Evolutionary conservation across 140 eudicot species (phyloP).

Genomic region (Stevia rebaudiana): DNA sequence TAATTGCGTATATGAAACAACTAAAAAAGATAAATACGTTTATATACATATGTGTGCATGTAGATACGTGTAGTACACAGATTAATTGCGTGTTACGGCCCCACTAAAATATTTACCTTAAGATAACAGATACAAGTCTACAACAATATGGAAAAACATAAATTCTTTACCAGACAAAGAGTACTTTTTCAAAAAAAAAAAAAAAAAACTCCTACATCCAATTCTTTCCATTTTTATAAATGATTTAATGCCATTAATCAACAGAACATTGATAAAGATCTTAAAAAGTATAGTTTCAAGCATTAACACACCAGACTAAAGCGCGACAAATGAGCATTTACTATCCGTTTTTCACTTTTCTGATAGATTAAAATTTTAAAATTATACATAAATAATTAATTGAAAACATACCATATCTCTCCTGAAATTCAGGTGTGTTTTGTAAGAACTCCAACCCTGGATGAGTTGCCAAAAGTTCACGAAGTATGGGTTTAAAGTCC

Average conservation of each 20-base stretch:
- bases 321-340: neutral
- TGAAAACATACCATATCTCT: constrained; percentile 67
- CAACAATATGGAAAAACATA: neutral
- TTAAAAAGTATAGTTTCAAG: neutral
- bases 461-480: constrained; percentile 86
- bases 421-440: constrained; percentile 93
- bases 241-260: constrained; percentile 4
- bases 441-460: constrained; percentile 93
- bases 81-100: too few species aligned
- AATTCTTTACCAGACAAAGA: neutral
- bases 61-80: too few species aligned
- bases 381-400: neutral
- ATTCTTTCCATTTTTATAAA: neutral
- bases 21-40: too few species aligned
- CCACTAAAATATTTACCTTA: too few species aligned
- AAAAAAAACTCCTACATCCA: neutral
- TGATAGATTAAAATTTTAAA: neutral
- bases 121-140: too few species aligned
- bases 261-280: neutral
- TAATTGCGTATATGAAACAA: too few species aligned
- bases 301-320: neutral
- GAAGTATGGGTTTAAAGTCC: constrained; percentile 88
- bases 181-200: too few species aligned
- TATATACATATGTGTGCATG: too few species aligned
- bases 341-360: neutral